Evolutionary conservation across 306 rosid genomes (phyloP).

Genomic region (Cucurbita ficifolia): DNA sequence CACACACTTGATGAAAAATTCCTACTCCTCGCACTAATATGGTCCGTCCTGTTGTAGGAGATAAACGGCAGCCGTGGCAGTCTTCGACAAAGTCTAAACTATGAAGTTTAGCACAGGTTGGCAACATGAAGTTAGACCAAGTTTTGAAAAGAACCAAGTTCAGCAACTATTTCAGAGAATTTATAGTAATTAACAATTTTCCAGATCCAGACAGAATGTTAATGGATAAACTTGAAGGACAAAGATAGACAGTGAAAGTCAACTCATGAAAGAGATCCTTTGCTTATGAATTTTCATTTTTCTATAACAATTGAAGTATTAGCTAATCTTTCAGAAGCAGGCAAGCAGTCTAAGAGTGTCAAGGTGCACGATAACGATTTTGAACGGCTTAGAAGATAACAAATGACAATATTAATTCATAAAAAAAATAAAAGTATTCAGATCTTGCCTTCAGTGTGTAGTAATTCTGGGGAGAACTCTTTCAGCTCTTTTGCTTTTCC

Average conservation of each 20-base stretch:
- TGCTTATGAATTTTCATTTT: not conserved
- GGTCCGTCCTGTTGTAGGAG: not conserved
- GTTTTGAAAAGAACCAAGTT: not conserved
- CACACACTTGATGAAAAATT: not conserved
- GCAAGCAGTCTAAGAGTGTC: not conserved
- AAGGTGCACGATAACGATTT: not conserved
- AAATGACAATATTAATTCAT: not conserved
- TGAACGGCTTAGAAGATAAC: not conserved
- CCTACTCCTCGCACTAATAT: not conserved
- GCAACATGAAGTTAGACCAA: not conserved
- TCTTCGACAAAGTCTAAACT: not conserved
- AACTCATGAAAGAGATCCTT: not conserved
- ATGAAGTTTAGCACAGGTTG: not conserved
- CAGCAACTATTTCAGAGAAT: not conserved
- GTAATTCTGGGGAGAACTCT: slow-evolving; percentile 39
- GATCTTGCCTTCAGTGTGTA: slow-evolving; percentile 66
- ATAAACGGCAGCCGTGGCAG: not conserved
- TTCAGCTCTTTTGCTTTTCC: slow-evolving; percentile 65
- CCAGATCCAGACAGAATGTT: not conserved
- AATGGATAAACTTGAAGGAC: not conserved
- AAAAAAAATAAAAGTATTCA: not conserved
- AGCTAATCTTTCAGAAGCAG: not conserved
- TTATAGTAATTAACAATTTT: not conserved
- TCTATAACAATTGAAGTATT: not conserved
- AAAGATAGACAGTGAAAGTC: not conserved